phyloP scores from a whole-genome alignment of 345 rosid species.

The Pseudoturritis turrita region DNA sequence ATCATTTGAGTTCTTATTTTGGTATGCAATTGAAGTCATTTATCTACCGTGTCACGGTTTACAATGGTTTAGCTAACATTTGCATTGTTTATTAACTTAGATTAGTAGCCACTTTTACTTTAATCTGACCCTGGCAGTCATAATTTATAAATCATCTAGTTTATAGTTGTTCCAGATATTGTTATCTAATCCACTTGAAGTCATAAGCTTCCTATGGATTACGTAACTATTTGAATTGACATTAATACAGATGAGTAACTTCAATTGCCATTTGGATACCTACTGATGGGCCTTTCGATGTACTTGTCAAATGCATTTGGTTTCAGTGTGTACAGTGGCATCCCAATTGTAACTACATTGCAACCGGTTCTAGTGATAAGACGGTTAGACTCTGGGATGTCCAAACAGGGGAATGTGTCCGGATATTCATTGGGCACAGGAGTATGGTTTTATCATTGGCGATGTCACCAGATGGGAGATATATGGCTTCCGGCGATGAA shows the following conservation, averaged over 20 bases:
- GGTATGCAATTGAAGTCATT: background rate
- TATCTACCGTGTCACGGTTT: background rate
- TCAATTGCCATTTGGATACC: background rate
- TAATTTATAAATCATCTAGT: background rate
- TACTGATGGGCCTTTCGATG: background rate
- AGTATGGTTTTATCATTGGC: conserved; percentile 68
- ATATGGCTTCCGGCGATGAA: conserved; percentile 97
- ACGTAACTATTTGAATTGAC: background rate
- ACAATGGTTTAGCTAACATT: background rate
- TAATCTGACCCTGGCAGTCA: background rate
- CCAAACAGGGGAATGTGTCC: conserved; percentile 82
- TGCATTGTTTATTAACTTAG: background rate
- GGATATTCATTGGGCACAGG: conserved; percentile 74
- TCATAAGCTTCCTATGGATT: background rate
- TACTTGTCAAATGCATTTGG: conserved; percentile 13
- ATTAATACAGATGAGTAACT: background rate
- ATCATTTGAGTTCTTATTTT: background rate
- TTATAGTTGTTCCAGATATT: background rate
- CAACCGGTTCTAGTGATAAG: conserved; percentile 93
- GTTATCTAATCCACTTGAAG: background rate
- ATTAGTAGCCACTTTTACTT: background rate
- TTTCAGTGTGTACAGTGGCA: conserved; percentile 97
- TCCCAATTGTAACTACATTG: conserved; percentile 92
- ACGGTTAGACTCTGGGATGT: conserved; percentile 94
- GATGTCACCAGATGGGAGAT: conserved; percentile 95